Percentiles rank a stretch among this genome's conserved stretches.
These are phyloP conservation scores for Aspergillus arachidicola DNA, from an alignment of 2,329 filamentous ascomycete species.

Conservation along the genomic window DNA sequence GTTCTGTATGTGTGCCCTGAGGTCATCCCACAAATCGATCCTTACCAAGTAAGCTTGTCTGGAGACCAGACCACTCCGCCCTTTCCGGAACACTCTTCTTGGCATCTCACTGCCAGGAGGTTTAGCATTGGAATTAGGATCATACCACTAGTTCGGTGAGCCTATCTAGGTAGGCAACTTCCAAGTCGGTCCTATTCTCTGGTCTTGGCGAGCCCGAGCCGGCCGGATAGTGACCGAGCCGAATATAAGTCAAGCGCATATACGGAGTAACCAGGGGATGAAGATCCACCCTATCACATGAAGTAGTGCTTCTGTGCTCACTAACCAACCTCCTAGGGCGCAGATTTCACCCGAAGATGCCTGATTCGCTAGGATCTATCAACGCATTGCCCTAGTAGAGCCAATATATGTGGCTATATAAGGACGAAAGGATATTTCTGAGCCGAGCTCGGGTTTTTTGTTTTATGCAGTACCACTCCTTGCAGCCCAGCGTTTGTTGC, in stretches of 20 bases:
- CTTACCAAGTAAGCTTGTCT: not conserved
- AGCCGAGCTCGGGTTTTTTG: not conserved
- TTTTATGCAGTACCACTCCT: too few species aligned
- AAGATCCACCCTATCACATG: not conserved
- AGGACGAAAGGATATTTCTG: not conserved
- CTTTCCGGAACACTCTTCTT: not conserved
- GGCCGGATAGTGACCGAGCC: not conserved
- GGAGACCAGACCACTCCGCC: not conserved
- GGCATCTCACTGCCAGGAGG: too few species aligned
- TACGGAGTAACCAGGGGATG: not conserved
- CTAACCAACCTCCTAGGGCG: not conserved
- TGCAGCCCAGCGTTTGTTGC: not conserved
- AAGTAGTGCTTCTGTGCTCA: not conserved
- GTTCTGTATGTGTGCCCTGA: not conserved
- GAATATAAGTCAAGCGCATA: not conserved
- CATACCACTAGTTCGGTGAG: not conserved
- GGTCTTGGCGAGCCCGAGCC: not conserved
- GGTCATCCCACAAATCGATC: not conserved
- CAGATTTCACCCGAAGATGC: not conserved
- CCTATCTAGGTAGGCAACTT: not conserved
- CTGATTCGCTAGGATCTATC: not conserved
- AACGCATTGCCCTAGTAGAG: not conserved
- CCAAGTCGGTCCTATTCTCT: not conserved
- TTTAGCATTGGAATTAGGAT: not conserved
- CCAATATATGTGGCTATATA: not conserved